Evolutionary conservation across 495 filamentous ascomycete genomes (phyloP), one percentile per base, ranked within the genome.

Genomic region (Penicillium verhagenii): DNA sequence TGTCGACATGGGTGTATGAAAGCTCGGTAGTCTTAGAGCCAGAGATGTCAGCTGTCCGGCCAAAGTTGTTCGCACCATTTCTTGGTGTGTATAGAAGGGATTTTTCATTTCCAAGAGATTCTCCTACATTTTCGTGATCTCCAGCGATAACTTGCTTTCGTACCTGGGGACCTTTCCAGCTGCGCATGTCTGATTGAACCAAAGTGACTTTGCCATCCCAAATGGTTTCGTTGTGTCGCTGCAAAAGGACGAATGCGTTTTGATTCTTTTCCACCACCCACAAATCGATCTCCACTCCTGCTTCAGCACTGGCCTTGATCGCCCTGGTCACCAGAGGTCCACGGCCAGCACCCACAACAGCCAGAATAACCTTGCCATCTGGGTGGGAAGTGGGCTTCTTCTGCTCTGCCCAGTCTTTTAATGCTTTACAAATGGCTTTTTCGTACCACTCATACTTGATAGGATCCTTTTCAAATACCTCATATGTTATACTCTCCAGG

Each of bases 181-280:
- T 84, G 26, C 94, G 86, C 94, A 99, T 99, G 69, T 99, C 94
- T 3, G 92, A 96, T 67, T 96, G 93, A 35, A 97, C 88, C 7
- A 99, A 80, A 0, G 80, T 90, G 4, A 95, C 94, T 23, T 79
- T 78, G 19, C 82, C 81, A 47, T 70, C 75, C 94, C 94, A 99
- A 37, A 81, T 79, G 6, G 59, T 69, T 60, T 86, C 80, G 64
- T 99, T 99, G 56, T 94, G 89, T 16, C 87, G 79, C 45, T 96
- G 85, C 14, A 99, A 81, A 50, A 96, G 82, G 39, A 99, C 91
- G 64, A 90, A 96, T 3, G 94, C 94, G 70, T 97, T 97, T 1
- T 90, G 93, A 62, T 99, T 99, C 80, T 99, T 99, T 73, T 99
- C 94, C 4, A 99, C 81, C 0, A 90, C 95, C 86, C 90, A 96